A percentile compares a stretch with the other conserved stretches of the same genome.
These are phyloP conservation scores for Atkinsonella hypoxylon DNA, from an alignment of 2,329 filamentous ascomycete species.

Conservation along the genomic window DNA sequence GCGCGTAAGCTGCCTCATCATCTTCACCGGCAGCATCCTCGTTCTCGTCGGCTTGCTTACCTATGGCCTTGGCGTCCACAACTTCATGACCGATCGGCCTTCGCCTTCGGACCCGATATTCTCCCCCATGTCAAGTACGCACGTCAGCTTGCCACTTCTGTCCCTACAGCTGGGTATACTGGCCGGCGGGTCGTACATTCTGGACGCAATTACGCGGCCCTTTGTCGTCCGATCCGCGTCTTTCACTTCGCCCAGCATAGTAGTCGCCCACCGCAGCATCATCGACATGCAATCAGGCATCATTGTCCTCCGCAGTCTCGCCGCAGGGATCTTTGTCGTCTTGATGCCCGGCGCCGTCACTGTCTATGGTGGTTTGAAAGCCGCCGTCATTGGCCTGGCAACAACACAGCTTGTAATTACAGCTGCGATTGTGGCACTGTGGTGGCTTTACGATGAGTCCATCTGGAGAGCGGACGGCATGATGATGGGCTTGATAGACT, in stretches of 20 bases:
- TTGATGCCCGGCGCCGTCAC: conserved; percentile 27
- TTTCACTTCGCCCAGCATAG: conserved; percentile 35
- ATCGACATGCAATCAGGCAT: conserved; percentile 36
- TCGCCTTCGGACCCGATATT: conserved; percentile 14
- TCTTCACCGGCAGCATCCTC: conserved; percentile 26
- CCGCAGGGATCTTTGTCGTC: conserved; percentile 31
- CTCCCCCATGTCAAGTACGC: conserved; percentile 14
- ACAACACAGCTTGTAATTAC: conserved; percentile 29
- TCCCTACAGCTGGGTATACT: conserved; percentile 36
- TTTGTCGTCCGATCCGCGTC: conserved; percentile 34
- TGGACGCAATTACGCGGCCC: conserved; percentile 30
- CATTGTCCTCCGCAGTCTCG: conserved; percentile 26
- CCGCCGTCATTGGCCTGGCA: conserved; percentile 28
- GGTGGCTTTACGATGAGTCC: conserved; percentile 30
- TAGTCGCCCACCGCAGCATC: conserved; percentile 31
- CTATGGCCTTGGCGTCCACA: conserved; percentile 27
- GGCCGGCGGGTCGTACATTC: conserved; percentile 27
- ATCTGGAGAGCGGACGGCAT: conserved; percentile 32
- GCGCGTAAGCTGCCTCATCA: conserved; percentile 19
- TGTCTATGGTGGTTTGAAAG: conserved; percentile 22
- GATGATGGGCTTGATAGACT: conserved; percentile 34
- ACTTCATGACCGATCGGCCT: conserved; percentile 19
- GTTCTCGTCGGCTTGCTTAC: conserved; percentile 29
- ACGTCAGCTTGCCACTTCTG: conserved; percentile 26
- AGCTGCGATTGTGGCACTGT: conserved; percentile 20